phyloP scores from a whole-genome alignment of 2,329 filamentous ascomycete genomes.

The Ceratocystis huliohia region DNA sequence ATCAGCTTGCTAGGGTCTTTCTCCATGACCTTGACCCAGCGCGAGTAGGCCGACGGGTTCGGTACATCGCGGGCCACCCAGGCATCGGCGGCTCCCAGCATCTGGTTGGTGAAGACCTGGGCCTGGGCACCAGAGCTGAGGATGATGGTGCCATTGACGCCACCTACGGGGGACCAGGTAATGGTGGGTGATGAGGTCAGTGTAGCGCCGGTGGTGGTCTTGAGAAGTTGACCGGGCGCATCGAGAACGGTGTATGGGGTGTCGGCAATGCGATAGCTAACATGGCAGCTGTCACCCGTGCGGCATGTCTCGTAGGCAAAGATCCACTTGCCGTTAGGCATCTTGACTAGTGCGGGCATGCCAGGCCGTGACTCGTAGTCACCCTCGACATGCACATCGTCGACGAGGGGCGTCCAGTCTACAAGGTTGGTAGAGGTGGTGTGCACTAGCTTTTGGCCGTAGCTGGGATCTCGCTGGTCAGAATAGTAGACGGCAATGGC shows the following conservation, averaged over 20 bases:
- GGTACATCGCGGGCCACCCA: slow-evolving; percentile 30
- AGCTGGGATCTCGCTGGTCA: slow-evolving; percentile 51
- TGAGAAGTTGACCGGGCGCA: slow-evolving; percentile 26
- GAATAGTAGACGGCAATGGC: slow-evolving; percentile 56
- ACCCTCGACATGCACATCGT: slow-evolving; percentile 51
- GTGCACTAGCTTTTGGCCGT: slow-evolving; percentile 59
- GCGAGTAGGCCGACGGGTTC: slow-evolving; percentile 30
- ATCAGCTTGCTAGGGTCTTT: slow-evolving; percentile 28
- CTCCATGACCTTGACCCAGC: slow-evolving; percentile 29
- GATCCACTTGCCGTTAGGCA: slow-evolving; percentile 49
- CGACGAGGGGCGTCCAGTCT: slow-evolving; percentile 47
- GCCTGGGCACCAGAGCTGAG: slow-evolving; percentile 29
- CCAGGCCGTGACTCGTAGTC: slow-evolving; percentile 45
- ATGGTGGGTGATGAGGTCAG: slow-evolving; percentile 32
- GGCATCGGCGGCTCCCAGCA: slow-evolving; percentile 29
- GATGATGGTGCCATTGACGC: slow-evolving; percentile 35
- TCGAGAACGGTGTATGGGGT: slow-evolving; percentile 30
- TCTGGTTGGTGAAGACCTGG: slow-evolving; percentile 34
- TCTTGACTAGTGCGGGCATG: slow-evolving; percentile 49
- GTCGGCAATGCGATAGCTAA: slow-evolving; percentile 35
- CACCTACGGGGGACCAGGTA: slow-evolving; percentile 33
- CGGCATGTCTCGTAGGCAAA: slow-evolving; percentile 52
- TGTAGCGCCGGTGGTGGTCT: slow-evolving; percentile 26
- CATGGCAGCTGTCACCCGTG: slow-evolving; percentile 33
- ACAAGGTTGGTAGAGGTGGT: slow-evolving; percentile 47